Conservation (phyloP, 768 basidiomycete species). For the Asterophora lycoperdoides region DNA sequence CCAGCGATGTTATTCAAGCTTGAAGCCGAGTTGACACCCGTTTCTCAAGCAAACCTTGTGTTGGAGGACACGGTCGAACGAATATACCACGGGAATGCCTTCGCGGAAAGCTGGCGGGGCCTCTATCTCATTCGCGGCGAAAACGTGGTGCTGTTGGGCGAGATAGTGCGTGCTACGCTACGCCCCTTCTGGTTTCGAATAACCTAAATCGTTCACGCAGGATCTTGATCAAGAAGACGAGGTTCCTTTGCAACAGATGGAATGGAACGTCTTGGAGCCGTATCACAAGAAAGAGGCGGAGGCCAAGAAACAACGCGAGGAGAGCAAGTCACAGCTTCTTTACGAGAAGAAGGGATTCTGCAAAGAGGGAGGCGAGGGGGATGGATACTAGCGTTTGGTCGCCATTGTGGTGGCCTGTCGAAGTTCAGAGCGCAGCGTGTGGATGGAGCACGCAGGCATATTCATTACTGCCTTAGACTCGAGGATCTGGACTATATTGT, state of each 20-base stretch:
- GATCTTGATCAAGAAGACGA: slow-evolving; percentile 93
- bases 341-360: slow-evolving; percentile 86
- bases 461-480: slow-evolving; percentile 21
- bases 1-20: background rate
- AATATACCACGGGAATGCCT: slow-evolving; percentile 85
- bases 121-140: slow-evolving; percentile 95
- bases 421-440: background rate
- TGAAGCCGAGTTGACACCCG: slow-evolving; percentile 2
- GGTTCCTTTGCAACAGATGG: slow-evolving; percentile 70
- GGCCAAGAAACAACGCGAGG: slow-evolving; percentile 74
- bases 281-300: slow-evolving; percentile 74
- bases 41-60: slow-evolving; percentile 82
- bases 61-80: slow-evolving; percentile 94
- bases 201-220: slow-evolving; percentile 34
- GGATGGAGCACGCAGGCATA: slow-evolving; percentile 15
- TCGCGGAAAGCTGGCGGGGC: slow-evolving; percentile 84
- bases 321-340: slow-evolving; percentile 76
- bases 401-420: background rate
- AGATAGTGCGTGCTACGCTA: slow-evolving; percentile 64
- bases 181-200: background rate
- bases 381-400: slow-evolving; percentile 68
- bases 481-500: slow-evolving; percentile 16
- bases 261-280: slow-evolving; percentile 63
- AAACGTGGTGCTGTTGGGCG: slow-evolving; percentile 95
- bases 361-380: slow-evolving; percentile 94